Evolutionary conservation across 2,329 filamentous ascomycete genomes (phyloP).

Genomic region (Neoarthrinium moseri): DNA sequence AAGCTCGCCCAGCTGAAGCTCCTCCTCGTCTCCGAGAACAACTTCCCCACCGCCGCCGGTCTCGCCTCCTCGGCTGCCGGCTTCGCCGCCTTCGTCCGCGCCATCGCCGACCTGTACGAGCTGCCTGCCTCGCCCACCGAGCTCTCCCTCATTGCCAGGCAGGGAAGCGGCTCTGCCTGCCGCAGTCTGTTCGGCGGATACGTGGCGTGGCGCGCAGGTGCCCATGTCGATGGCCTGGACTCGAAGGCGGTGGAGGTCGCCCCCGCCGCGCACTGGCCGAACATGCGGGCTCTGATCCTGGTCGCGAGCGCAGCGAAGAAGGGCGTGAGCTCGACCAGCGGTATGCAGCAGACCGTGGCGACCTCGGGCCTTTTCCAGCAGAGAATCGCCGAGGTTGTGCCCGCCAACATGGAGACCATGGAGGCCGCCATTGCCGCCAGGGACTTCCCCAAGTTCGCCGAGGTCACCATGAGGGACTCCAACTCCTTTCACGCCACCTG

Average conservation of each 20-base stretch:
- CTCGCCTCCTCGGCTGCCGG: conserved; percentile 72
- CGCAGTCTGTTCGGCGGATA: conserved; percentile 92
- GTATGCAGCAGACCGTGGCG: conserved; percentile 95
- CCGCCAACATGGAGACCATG: conserved; percentile 80
- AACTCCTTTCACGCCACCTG: conserved; percentile 97
- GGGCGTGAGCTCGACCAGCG: conserved; percentile 85
- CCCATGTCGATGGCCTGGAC: conserved; percentile 75
- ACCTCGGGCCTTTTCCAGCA: conserved; percentile 86
- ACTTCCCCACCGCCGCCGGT: conserved; percentile 96
- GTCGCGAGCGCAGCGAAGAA: conserved; percentile 95
- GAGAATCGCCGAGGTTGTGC: conserved; percentile 74
- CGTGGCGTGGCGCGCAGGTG: conserved; percentile 88
- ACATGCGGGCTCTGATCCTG: conserved; percentile 89
- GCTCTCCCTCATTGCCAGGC: conserved; percentile 83
- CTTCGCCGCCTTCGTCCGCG: conserved; percentile 72
- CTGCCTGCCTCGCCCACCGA: conserved; percentile 79
- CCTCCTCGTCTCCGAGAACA: conserved; percentile 92
- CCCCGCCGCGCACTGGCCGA: conserved; percentile 86
- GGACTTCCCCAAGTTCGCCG: conserved; percentile 85
- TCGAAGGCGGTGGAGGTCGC: conserved; percentile 87
- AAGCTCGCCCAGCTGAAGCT: conserved; percentile 76
- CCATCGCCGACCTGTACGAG: conserved; percentile 88
- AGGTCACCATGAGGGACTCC: conserved; percentile 93
- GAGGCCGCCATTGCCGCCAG: conserved; percentile 73
- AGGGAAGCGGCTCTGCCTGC: conserved; percentile 94